Conservation (phyloP, 306 rosid genomes). For the Cajanus cajan region DNA sequence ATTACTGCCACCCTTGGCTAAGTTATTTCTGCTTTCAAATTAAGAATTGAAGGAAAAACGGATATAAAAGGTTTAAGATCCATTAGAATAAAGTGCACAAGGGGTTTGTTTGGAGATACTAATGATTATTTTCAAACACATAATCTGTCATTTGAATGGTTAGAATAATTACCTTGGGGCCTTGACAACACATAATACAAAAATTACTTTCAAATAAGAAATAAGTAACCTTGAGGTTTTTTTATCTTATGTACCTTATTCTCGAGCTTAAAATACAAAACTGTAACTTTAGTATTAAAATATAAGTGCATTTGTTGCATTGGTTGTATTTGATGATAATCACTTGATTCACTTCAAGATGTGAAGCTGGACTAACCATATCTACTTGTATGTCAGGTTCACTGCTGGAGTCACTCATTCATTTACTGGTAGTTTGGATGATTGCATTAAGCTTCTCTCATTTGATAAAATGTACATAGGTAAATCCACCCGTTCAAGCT, state of each 20-base stretch:
- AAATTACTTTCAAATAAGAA: conserved; percentile 1
- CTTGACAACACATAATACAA: conserved; percentile 12
- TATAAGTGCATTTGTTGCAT: conserved; percentile 6
- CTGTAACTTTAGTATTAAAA: neutral
- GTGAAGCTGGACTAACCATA: conserved; percentile 16
- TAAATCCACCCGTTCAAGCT: conserved; percentile 36
- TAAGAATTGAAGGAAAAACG: conserved; percentile 1
- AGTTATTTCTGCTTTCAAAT: conserved; percentile 19
- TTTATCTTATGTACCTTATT: neutral
- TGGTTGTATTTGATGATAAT: neutral
- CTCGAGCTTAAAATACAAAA: neutral
- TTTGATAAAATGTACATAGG: conserved; percentile 78
- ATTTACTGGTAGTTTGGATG: conserved; percentile 82
- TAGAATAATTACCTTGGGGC: neutral
- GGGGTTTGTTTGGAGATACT: too few relatives aligned
- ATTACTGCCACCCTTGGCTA: conserved; percentile 2
- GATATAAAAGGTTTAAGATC: neutral
- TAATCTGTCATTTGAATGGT: too few relatives aligned
- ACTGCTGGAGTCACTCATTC: conserved; percentile 85
- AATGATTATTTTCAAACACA: too few relatives aligned
- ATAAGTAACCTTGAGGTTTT: conserved; percentile 1
- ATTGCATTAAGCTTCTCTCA: conserved; percentile 75
- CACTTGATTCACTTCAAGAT: conserved; percentile 19
- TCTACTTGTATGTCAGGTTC: conserved; percentile 54
- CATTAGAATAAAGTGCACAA: neutral